Evolutionary conservation across 768 basidiomycete species (phyloP), one percentile per base, ranked within the genome.

Genomic region (Tylopilus plumbeoviolaceoides): DNA sequence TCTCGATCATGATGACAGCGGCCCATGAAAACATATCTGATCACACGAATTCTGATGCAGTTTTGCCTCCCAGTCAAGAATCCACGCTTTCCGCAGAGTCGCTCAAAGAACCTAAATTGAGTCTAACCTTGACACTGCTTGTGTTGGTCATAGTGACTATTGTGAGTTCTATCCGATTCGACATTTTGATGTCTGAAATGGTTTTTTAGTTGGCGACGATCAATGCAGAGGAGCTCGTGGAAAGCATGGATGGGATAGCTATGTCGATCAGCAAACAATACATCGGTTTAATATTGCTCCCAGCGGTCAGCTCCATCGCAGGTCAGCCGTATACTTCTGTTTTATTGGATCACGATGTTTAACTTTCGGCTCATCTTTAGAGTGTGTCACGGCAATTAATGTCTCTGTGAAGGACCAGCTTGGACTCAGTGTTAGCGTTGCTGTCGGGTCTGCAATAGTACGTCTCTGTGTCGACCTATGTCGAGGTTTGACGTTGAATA

Each of bases 361-460:
- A 15, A 44, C 14, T 5, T 7, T 51, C 23, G 35, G 6, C 14
- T 27, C 35, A 20, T 28, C 25, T 31, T 1, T 30, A 81, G 94
- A 97, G 71, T 92, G 91, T 58, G 82, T 93, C 50, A 95, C 89
- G 7, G 91, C 92, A 11, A 80, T 97, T 56, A 91, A 85, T 35
- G 89, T 91, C n/a, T 91, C 93, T 0, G 86, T 90, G 46, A 85
- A 87, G 69, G 83, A 85, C 62, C 89, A 91, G 65, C 75, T 95
- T 39, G 84, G 87, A 48, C 78, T 95, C 17, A 89, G 88, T 53
- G 80, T 94, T 53, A 87, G 88, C 42, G 88, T 94, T 18, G 88
- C 91, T 17, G 85, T 91, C 38, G 87, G 89, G 23, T 86, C 86
- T 17, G 83, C 84, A 15, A 84, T 88, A 57, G 85, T 87, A 55